These are phyloP conservation scores for Kokia cookei DNA, from an alignment of 441 rosid genomes.

Conservation along the genomic window DNA sequence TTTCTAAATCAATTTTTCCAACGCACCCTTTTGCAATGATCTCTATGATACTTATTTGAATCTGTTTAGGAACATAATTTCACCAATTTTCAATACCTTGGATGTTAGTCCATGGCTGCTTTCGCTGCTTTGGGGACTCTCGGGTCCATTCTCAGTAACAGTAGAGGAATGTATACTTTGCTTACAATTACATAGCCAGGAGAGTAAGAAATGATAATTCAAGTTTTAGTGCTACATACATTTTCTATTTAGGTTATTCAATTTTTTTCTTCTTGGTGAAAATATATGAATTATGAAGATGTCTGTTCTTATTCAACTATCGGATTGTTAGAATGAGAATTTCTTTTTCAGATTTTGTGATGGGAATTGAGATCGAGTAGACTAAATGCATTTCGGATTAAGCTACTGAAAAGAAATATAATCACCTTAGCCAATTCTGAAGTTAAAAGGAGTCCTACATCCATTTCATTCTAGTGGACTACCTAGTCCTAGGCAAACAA, in stretches of 20 bases:
- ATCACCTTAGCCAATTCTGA: not conserved
- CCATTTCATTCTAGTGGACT: not conserved
- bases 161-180: constrained; percentile 20
- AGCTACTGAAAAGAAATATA: not conserved
- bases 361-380: not conserved
- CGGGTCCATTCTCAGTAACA: constrained; percentile 52
- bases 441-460: not conserved
- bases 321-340: not conserved
- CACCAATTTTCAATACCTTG: constrained; percentile 64
- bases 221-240: not conserved
- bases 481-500: not conserved
- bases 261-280: not conserved
- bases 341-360: not conserved
- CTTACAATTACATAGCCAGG: not conserved
- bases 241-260: not conserved
- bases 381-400: not conserved
- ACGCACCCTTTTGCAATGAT: constrained; percentile 15
- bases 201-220: not conserved
- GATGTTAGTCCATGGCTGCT: constrained; percentile 82
- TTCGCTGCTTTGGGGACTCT: constrained; percentile 68
- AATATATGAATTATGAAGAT: not conserved
- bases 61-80: constrained; percentile 75
- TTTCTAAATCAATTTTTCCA: too few relatives aligned
- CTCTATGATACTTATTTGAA: constrained; percentile 76
- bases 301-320: not conserved